These are phyloP conservation scores for Hyphopichia burtonii DNA, from an alignment of 1,139 yeast species.

Conservation along the genomic window DNA sequence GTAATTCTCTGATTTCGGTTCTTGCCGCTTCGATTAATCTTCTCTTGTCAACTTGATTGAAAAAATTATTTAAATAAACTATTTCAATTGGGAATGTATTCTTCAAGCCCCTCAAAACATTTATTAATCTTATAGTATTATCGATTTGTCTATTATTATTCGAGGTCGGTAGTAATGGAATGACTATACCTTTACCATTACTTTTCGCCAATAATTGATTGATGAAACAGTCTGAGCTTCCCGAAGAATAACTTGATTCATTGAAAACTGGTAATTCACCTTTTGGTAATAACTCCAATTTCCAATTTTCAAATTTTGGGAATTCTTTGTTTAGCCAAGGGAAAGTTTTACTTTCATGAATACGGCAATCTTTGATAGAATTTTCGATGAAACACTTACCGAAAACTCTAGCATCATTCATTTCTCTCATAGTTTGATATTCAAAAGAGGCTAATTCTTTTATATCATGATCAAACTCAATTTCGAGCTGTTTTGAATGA, in stretches of 20 bases:
- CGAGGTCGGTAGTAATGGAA: conserved; percentile 24
- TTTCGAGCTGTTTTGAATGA: conserved; percentile 13
- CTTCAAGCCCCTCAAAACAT: conserved; percentile 25
- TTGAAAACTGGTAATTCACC: conserved; percentile 13
- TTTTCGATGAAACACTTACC: conserved; percentile 27
- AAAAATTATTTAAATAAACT: conserved; percentile 12
- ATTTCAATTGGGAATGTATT: conserved; percentile 34
- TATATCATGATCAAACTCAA: conserved; percentile 10
- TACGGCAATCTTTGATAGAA: conserved; percentile 9
- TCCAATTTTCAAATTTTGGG: conserved; percentile 20
- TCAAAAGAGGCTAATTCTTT: conserved; percentile 20
- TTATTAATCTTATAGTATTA: conserved; percentile 21
- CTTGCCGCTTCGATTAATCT: conserved; percentile 19
- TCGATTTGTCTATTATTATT: conserved; percentile 15
- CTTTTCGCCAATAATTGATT: conserved; percentile 12
- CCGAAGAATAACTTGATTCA: conserved; percentile 1
- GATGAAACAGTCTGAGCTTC: conserved; percentile 12
- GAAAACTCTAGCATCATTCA: conserved; percentile 28
- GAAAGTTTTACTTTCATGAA: conserved; percentile 14
- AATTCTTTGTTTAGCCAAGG: conserved; percentile 20
- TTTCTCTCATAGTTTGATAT: conserved; percentile 16
- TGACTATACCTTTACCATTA: conserved; percentile 35
- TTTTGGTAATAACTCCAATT: conserved; percentile 8
- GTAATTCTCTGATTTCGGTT: conserved; percentile 13
- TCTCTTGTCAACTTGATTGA: conserved; percentile 17